Base-by-base conservation (phyloP, 148 eudicot species). In the Silene latifolia region DNA sequence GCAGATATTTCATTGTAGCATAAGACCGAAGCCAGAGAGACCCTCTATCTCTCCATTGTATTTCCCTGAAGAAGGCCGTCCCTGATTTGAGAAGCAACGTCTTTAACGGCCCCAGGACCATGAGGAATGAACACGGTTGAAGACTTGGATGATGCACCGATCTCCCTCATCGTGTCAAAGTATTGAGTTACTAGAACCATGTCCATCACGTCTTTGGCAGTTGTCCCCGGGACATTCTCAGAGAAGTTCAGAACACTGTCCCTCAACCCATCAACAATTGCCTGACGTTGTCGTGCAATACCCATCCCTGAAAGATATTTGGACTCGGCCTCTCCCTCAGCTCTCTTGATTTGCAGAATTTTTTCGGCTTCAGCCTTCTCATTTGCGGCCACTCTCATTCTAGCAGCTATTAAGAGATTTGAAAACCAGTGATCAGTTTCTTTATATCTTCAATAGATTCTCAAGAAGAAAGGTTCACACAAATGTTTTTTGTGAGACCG, bases 291-390 rank as follows among this genome's bases (percentile, higher is more conserved):
- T 12, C 95, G 80, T 35, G 95, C 95, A 29, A 90, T 82, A 61
- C 95, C 95, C 12, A 90, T 60, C 53, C 95, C 95, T 11, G 90
- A 58, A 12, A 90, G 82, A 80, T 90, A 90, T 76, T 90, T 90
- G 27, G 95, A 73, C 59, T 90, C 95, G 0, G 95, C 95, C 47
- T 90, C 95, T 56, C 95, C 94, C 73, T 90, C 95, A 8, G 95
- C 95, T 74, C 74, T 82, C 87, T 90, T 90, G 15, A 88, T 88
- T 75, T 90, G 95, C 69, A 90, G 82, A 17, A 90, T 88, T 69
- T 90, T 90, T 75, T 90, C 95, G 3, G 95, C 95, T 79, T 90
- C 95, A 2, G 95, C 95, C 81, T 88, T 90, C 63, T 90, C 95
- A 56, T 76, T 88, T 54, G 95, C 91, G 35, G 95, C 95, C 72